Evolutionary conservation across 805 yeast genomes (phyloP).

Genomic region (Grigorovia humatica): DNA sequence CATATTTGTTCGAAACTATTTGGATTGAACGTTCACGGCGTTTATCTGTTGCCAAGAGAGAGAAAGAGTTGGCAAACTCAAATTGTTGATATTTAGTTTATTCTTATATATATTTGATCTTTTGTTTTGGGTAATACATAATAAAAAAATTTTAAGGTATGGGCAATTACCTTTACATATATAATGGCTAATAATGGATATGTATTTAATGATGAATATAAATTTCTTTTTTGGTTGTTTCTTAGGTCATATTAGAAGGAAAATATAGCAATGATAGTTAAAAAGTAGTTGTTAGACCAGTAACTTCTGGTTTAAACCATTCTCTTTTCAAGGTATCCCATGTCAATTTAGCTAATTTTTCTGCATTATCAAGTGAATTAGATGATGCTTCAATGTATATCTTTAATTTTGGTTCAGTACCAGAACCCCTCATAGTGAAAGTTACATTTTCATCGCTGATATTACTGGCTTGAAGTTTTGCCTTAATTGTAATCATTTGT

Average conservation of each 20-base stretch:
- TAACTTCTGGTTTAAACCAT: slow-evolving; percentile 62
- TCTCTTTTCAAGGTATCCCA: slow-evolving; percentile 50
- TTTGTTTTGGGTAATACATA: not conserved
- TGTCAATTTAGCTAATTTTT: slow-evolving; percentile 43
- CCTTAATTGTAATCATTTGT: slow-evolving; percentile 74
- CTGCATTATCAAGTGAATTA: slow-evolving; percentile 37
- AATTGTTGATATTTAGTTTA: not conserved
- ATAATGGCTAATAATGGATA: not conserved
- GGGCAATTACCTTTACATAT: too few species aligned
- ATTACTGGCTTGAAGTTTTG: slow-evolving; percentile 21
- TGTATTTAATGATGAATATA: not conserved
- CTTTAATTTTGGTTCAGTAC: slow-evolving; percentile 92
- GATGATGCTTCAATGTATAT: slow-evolving; percentile 78
- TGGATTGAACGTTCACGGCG: slow-evolving; percentile 4
- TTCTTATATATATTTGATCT: not conserved
- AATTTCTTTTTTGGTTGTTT: too few species aligned
- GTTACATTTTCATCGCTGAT: slow-evolving; percentile 33
- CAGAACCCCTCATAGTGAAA: slow-evolving; percentile 87
- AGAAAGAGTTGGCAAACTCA: not conserved
- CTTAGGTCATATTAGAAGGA: too few species aligned
- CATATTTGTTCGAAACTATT: slow-evolving; percentile 10
- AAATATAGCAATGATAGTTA: not conserved
- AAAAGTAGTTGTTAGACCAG: slow-evolving; percentile 28
- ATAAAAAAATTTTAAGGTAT: too few species aligned
- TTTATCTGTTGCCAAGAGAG: not conserved